A percentile compares a stretch with the other conserved stretches of the same genome.
phyloP scores from a whole-genome alignment of 2,329 filamentous ascomycete species.

The Plectosphaerella plurivora region DNA sequence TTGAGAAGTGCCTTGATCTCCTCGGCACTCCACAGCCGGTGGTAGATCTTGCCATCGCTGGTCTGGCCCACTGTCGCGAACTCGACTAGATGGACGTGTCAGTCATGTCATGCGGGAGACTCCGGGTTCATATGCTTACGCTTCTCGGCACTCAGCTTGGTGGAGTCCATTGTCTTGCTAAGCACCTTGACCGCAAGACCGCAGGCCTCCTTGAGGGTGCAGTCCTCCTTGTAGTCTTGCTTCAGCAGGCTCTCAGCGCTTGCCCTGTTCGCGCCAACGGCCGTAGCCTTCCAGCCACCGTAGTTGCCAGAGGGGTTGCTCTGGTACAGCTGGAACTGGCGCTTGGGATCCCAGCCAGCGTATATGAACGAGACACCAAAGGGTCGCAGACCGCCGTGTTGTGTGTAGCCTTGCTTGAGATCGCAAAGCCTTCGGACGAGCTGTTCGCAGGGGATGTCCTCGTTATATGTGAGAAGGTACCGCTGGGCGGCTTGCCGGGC shows the following conservation, averaged over 20 bases:
- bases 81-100: conserved; percentile 62
- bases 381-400: conserved; percentile 95
- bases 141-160: conserved; percentile 98
- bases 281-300: conserved; percentile 98
- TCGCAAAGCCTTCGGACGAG: conserved; percentile 95
- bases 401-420: conserved; percentile 98
- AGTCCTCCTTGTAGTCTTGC: conserved; percentile 99
- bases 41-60: conserved; percentile 93
- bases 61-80: conserved; percentile 98
- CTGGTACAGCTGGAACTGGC: conserved; percentile 98
- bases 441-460: conserved; percentile 99
- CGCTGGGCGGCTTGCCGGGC: conserved; percentile 94
- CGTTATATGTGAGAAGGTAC: conserved; percentile 98
- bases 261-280: conserved; percentile 95
- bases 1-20: conserved; percentile 92
- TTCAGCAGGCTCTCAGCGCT: conserved; percentile 95
- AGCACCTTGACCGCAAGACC: conserved; percentile 97
- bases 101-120: conserved; percentile 3
- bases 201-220: conserved; percentile 91
- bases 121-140: conserved; percentile 56
- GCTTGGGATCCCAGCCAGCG: conserved; percentile 91
- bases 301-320: conserved; percentile 99
- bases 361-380: conserved; percentile 99
- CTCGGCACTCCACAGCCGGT: conserved; percentile 93
- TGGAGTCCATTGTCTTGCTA: conserved; percentile 99